Conservation (phyloP, 176 grass and related monocot species). For the Dactylis glomerata region DNA sequence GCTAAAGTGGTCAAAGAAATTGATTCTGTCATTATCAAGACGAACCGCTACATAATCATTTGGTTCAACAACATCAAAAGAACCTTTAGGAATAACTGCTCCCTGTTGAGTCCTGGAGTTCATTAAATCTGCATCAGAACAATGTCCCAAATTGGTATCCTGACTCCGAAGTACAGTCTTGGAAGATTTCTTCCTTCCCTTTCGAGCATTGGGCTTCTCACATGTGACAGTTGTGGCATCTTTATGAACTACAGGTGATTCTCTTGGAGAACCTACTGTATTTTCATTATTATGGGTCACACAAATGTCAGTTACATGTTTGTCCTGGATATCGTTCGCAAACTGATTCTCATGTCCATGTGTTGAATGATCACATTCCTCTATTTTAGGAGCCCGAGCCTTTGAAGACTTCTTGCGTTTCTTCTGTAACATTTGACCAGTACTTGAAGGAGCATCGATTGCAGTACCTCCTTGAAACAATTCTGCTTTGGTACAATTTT, state of each 20-base stretch:
- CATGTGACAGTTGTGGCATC: slow-evolving; percentile 15
- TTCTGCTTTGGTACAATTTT: slow-evolving; percentile 15
- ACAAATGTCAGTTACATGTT: slow-evolving; percentile 1
- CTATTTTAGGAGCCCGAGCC: background rate
- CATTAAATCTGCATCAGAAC: slow-evolving; percentile 26
- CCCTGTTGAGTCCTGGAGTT: background rate
- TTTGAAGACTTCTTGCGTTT: slow-evolving; percentile 28
- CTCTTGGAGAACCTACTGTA: slow-evolving; percentile 15
- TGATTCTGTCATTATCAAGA: slow-evolving; percentile 29
- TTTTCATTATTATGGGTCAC: slow-evolving; percentile 14
- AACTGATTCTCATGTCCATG: slow-evolving; percentile 13
- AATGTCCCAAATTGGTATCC: slow-evolving; percentile 25
- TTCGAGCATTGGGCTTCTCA: slow-evolving; percentile 25
- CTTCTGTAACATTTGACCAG: slow-evolving; percentile 28
- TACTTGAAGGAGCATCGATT: background rate
- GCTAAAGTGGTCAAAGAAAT: slow-evolving; percentile 45
- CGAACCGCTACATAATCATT: background rate
- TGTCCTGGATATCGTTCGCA: slow-evolving; percentile 12
- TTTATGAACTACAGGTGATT: slow-evolving; percentile 18
- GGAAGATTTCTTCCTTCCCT: slow-evolving; percentile 39
- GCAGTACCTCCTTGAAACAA: slow-evolving; percentile 30
- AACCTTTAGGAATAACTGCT: slow-evolving; percentile 27
- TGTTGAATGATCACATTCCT: slow-evolving; percentile 17
- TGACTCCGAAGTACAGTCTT: slow-evolving; percentile 38
- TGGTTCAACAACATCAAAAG: slow-evolving; percentile 27